A percentile compares a stretch with the other conserved stretches of the same genome.
Conservation (phyloP, 2,329 filamentous ascomycete species). For the Aspergillus pseudonomiae region DNA sequence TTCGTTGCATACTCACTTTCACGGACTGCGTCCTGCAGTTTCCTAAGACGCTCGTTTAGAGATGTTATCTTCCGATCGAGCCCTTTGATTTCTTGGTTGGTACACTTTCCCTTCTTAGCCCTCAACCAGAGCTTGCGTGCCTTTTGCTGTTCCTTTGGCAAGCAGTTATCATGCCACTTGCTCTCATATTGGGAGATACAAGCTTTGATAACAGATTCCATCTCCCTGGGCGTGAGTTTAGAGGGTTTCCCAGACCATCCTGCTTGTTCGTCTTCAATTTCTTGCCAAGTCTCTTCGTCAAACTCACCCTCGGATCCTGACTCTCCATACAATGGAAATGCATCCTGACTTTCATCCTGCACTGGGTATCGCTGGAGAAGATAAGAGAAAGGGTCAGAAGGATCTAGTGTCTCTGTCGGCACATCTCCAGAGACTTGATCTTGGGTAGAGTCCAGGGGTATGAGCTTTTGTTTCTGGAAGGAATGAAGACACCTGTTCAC, state of each 20-base stretch:
- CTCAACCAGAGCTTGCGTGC: constrained; percentile 66
- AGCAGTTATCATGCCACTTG: constrained; percentile 62
- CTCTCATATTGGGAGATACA: constrained; percentile 55
- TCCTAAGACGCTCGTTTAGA: constrained; percentile 58
- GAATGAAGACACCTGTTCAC: constrained; percentile 34
- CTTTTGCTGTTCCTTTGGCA: constrained; percentile 57
- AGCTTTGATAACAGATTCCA: constrained; percentile 58
- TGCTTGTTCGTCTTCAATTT: constrained; percentile 61
- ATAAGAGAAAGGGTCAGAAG: constrained; percentile 31
- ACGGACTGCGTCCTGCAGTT: constrained; percentile 57
- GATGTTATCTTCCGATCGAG: constrained; percentile 48
- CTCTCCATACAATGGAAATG: constrained; percentile 58
- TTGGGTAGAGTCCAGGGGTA: constrained; percentile 22
- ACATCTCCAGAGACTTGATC: constrained; percentile 8
- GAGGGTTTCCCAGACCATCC: constrained; percentile 26
- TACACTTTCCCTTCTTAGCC: constrained; percentile 50
- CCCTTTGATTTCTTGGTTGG: constrained; percentile 47
- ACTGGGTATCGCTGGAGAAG: constrained; percentile 49
- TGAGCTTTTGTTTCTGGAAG: constrained; percentile 31
- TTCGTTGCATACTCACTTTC: constrained; percentile 55
- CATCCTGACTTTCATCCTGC: constrained; percentile 44
- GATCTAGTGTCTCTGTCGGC: not conserved
- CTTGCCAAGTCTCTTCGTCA: constrained; percentile 62
- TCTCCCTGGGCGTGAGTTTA: constrained; percentile 49
- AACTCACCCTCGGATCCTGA: constrained; percentile 57